phyloP scores from a whole-genome alignment of 495 filamentous ascomycete genomes.

The Hypoxylon intermedium region DNA sequence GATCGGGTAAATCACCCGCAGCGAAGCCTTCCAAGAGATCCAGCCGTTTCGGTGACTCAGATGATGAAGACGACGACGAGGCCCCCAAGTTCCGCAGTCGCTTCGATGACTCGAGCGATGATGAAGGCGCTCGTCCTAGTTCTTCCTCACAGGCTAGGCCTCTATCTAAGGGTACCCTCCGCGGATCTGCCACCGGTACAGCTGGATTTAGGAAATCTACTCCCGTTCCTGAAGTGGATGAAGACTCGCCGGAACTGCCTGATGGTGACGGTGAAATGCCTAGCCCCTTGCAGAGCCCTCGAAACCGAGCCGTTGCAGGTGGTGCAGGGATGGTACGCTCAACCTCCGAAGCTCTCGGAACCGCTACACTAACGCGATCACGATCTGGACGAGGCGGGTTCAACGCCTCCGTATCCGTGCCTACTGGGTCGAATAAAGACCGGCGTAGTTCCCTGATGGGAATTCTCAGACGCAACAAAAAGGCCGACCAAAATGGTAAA shows the following conservation, averaged over 20 bases:
- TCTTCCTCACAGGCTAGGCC: slow-evolving; percentile 20
- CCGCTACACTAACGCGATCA: slow-evolving; percentile 35
- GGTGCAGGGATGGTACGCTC: slow-evolving; percentile 8
- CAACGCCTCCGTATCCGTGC: slow-evolving; percentile 32
- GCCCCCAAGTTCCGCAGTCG: slow-evolving; percentile 66
- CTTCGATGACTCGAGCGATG: slow-evolving; percentile 84
- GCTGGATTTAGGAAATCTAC: slow-evolving; percentile 34
- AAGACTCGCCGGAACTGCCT: slow-evolving; percentile 47
- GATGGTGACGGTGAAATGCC: slow-evolving; percentile 40
- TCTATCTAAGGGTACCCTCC: slow-evolving; percentile 29
- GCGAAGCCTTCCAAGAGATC: slow-evolving; percentile 30
- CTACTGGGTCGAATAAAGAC: slow-evolving; percentile 14
- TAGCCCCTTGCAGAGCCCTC: slow-evolving; percentile 36
- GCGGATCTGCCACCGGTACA: slow-evolving; percentile 18
- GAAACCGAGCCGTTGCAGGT: not conserved
- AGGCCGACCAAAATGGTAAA: slow-evolving; percentile 42
- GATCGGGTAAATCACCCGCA: slow-evolving; percentile 23
- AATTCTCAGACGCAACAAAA: slow-evolving; percentile 56
- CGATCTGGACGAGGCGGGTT: slow-evolving; percentile 49
- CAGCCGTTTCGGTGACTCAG: slow-evolving; percentile 71
- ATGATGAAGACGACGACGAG: slow-evolving; percentile 69
- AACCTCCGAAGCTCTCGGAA: slow-evolving; percentile 39
- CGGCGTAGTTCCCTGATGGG: slow-evolving; percentile 53
- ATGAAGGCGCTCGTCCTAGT: slow-evolving; percentile 54
- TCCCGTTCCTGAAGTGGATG: slow-evolving; percentile 43